Base-by-base conservation (phyloP, 2,329 filamentous ascomycete genomes). In the Pseudocercospora fijiensis region DNA sequence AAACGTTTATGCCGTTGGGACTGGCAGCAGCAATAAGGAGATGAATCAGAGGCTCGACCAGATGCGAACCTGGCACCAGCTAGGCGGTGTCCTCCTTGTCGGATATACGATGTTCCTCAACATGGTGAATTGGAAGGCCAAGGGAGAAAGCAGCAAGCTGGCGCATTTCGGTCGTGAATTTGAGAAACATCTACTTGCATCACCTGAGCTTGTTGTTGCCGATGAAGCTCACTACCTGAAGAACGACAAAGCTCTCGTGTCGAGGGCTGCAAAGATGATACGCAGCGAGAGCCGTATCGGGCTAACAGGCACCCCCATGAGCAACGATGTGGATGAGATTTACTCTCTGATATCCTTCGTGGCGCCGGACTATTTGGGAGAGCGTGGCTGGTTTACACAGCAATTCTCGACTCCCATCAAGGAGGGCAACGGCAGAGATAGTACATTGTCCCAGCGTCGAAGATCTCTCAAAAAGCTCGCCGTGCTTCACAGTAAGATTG, bases 271-370 rank as follows among this genome's bases (percentile, higher is more conserved):
- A 20, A 78, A 79, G 1, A 75, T 79, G 10, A 89, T 97, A 73
- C 81, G 75, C 64, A 90, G 92, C 0, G 85, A 80, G 60, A 88
- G 84, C 64, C 87, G 92, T 10, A 90, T 97, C 67, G 93, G 92
- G 5, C 81, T 97, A 65, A 96, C 92, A 0, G 93, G 92, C 0
- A 94, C 92, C 0, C 93, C 93, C 0, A 80, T 97, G 58, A 88
- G 90, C 4, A 97, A 96, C 73, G 90, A 91, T 58, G 86, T 96
- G 0, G 80, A 84, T 27, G 93, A 97, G 71, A 96, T 96, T 72
- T 92, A 88, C 72, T 80, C 87, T n/a, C 91, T 96, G 86, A 89
- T 96, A 63, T 85, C 93, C 67, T 96, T 92, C 91, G 87, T 95
- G 57, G 88, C 91, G 1, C 90, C 90, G 0, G 86, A 86, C 24